Evolutionary conservation across 1,284 basidiomycete species (phyloP).

Genomic region (Marasmius tenuissimus): DNA sequence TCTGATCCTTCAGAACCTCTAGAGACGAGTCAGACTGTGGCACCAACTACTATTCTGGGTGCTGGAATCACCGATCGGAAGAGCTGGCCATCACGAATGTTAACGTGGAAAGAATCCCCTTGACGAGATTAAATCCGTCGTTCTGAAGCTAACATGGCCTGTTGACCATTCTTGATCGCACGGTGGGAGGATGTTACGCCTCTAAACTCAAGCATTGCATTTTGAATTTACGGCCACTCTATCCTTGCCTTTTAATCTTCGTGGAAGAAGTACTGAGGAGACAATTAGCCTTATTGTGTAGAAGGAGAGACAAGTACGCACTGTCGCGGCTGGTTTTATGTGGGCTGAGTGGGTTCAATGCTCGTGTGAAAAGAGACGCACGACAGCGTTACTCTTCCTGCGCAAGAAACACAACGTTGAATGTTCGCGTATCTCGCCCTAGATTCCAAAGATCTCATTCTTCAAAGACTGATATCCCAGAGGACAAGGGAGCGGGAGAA

Average conservation of each 20-base stretch:
- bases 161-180: not conserved
- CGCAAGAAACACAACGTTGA: no score
- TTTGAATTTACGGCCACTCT: not conserved
- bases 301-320: not conserved
- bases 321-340: not conserved
- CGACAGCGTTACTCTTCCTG: no score
- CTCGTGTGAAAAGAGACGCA: no score
- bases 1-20: not conserved
- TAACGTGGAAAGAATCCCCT: not conserved
- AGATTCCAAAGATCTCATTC: not conserved
- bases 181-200: not conserved
- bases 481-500: not conserved
- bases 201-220: not conserved
- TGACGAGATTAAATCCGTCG: constrained; percentile 1
- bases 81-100: not conserved
- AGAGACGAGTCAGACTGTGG: not conserved
- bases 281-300: not conserved
- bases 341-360: no score
- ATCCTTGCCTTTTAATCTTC: not conserved
- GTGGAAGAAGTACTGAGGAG: not conserved
- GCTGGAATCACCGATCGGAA: not conserved
- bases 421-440: no score
- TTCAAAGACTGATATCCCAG: not conserved
- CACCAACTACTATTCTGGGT: not conserved
- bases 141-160: not conserved